A percentile compares a stretch with the other conserved stretches of the same genome.
Evolutionary conservation across 768 basidiomycete species (phyloP).

Genomic region (Porphyrellus cyaneotinctus): DNA sequence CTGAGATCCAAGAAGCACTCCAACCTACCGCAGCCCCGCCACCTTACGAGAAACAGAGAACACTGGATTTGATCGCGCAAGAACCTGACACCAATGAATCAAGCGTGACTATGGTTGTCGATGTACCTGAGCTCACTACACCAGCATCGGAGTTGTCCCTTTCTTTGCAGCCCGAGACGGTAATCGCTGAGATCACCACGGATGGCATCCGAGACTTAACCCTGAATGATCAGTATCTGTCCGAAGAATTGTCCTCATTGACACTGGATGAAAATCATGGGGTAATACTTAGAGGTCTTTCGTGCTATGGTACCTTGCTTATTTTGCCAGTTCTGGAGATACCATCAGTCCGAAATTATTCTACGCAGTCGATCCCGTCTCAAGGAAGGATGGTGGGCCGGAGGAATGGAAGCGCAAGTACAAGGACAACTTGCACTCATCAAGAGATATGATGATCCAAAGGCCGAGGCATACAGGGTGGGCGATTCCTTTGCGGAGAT

Average conservation of each 20-base stretch:
- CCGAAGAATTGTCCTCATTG: constrained; percentile 19
- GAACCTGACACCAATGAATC: background rate
- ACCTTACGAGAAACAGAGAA: constrained; percentile 16
- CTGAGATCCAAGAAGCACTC: background rate
- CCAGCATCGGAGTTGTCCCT: background rate
- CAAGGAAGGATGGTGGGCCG: constrained; percentile 48
- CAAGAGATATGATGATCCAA: constrained; percentile 42
- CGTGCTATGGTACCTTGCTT: constrained; percentile 4
- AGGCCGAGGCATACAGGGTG: constrained; percentile 33
- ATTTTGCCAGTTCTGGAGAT: constrained; percentile 40
- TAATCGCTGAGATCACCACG: constrained; percentile 20
- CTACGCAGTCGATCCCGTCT: constrained; percentile 35
- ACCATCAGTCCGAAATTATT: constrained; percentile 47
- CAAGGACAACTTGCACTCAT: constrained; percentile 39
- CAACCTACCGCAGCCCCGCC: constrained; percentile 13
- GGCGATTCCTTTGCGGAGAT: background rate
- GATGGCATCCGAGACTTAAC: constrained; percentile 10
- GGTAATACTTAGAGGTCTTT: constrained; percentile 17
- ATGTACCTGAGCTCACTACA: background rate
- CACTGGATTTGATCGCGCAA: background rate
- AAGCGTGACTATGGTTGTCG: background rate
- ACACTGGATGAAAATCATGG: constrained; percentile 32
- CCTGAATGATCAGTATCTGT: constrained; percentile 21
- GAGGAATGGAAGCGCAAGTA: constrained; percentile 38
- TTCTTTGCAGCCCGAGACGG: constrained; percentile 1